Conservation (phyloP, 2,329 filamentous ascomycete genomes). For the Tolypocladium sp. region DNA sequence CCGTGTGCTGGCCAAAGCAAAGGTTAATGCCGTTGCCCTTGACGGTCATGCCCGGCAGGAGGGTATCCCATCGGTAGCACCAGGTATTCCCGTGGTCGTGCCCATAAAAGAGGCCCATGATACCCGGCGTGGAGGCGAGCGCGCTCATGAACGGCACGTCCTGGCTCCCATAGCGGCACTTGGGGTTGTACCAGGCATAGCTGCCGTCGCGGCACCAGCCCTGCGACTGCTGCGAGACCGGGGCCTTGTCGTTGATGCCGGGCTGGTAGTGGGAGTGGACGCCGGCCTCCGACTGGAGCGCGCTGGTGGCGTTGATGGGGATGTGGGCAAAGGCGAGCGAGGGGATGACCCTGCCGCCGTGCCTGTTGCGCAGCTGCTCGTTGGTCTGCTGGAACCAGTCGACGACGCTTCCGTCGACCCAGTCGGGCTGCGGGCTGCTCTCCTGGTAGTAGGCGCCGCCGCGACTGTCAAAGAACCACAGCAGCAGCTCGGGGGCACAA, state of each 20-base stretch:
- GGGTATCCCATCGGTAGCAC: slow-evolving; percentile 41
- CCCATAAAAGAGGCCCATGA: slow-evolving; percentile 52
- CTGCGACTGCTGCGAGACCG: slow-evolving; percentile 30
- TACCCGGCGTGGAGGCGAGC: slow-evolving; percentile 40
- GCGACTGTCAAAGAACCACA: slow-evolving; percentile 69
- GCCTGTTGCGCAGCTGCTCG: slow-evolving; percentile 13
- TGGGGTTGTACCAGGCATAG: slow-evolving; percentile 16
- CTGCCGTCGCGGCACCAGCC: slow-evolving; percentile 33
- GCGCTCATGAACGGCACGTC: slow-evolving; percentile 56
- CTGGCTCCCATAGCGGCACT: slow-evolving; percentile 34
- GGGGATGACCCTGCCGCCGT: slow-evolving; percentile 26
- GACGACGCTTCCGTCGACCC: slow-evolving; percentile 35
- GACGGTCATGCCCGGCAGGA: slow-evolving; percentile 21
- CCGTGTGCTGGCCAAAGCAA: slow-evolving; percentile 56
- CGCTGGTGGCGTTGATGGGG: slow-evolving; percentile 31
- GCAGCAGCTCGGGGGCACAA: slow-evolving; percentile 34
- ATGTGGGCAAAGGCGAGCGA: slow-evolving; percentile 41
- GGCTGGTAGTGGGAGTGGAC: slow-evolving; percentile 28
- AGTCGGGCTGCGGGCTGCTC: slow-evolving; percentile 27
- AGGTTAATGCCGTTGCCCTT: slow-evolving; percentile 34
- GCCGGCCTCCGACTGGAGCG: slow-evolving; percentile 22
- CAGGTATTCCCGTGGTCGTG: slow-evolving; percentile 58
- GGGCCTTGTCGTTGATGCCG: slow-evolving; percentile 35
- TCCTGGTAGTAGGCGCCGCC: slow-evolving; percentile 45
- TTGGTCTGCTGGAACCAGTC: slow-evolving; percentile 32